phyloP scores from a whole-genome alignment of 768 basidiomycete species.

The Termitomyces sp. region DNA sequence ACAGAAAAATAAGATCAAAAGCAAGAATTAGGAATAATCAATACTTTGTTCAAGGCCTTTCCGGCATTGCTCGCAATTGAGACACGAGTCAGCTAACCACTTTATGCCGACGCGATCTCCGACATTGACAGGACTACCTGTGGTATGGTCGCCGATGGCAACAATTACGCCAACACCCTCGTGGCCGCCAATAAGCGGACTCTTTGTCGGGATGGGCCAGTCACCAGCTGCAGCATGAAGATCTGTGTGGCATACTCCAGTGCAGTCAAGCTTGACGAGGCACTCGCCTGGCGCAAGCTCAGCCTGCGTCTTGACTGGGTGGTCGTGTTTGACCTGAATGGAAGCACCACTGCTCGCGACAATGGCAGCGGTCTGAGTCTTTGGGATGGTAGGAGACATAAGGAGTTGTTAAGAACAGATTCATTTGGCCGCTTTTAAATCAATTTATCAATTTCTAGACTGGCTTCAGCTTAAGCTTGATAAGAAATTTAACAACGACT shows the following conservation, averaged over 20 bases:
- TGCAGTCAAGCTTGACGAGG: conserved; percentile 71
- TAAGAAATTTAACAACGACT: no score
- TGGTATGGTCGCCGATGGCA: conserved; percentile 70
- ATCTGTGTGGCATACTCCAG: conserved; percentile 85
- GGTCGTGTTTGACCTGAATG: conserved; percentile 38
- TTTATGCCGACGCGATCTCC: conserved; percentile 86
- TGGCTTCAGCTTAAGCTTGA: no score
- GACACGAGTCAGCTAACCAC: conserved; percentile 70
- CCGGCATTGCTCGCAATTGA: conserved; percentile 73
- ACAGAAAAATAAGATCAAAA: background rate
- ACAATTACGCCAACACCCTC: conserved; percentile 82
- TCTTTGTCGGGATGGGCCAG: conserved; percentile 69
- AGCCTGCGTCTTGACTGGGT: conserved; percentile 51
- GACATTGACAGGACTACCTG: conserved; percentile 57
- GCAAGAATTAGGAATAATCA: conserved; percentile 14
- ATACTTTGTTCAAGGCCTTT: conserved; percentile 76
- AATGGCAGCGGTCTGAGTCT: conserved; percentile 41
- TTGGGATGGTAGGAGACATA: conserved; percentile 28
- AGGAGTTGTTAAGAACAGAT: no score
- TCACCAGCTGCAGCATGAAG: conserved; percentile 73
- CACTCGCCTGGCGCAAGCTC: conserved; percentile 68
- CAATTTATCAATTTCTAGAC: no score
- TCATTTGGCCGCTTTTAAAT: background rate
- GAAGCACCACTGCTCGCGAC: conserved; percentile 29
- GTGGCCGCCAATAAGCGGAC: conserved; percentile 77